Conservation (phyloP, 2,329 filamentous ascomycete genomes). For the Colletotrichum orchidophilum region DNA sequence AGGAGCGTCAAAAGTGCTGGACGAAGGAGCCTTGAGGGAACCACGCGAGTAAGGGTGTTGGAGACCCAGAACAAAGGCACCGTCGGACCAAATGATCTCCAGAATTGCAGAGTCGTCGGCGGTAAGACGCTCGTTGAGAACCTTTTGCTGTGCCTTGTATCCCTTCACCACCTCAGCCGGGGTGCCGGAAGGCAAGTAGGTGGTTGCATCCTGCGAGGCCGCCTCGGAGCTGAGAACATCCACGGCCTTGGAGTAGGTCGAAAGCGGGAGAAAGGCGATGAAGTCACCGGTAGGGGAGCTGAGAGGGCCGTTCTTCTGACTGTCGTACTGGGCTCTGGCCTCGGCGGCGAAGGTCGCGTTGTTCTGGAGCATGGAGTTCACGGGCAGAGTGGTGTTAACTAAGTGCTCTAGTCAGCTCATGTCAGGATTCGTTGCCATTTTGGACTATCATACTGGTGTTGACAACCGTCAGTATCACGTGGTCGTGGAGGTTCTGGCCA, state of each 20-base stretch:
- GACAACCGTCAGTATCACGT: slow-evolving; percentile 23
- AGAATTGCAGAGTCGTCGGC: slow-evolving; percentile 39
- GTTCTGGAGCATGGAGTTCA: slow-evolving; percentile 37
- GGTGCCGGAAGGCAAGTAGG: slow-evolving; percentile 44
- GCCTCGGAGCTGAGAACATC: slow-evolving; percentile 41
- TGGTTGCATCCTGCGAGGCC: slow-evolving; percentile 43
- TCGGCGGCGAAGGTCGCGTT: slow-evolving; percentile 46
- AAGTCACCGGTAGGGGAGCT: slow-evolving; percentile 39
- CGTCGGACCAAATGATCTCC: slow-evolving; percentile 45
- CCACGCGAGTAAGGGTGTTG: slow-evolving; percentile 52
- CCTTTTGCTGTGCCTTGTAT: slow-evolving; percentile 46
- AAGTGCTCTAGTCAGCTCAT: background rate
- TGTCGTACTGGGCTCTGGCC: slow-evolving; percentile 43
- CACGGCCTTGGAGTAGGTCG: slow-evolving; percentile 40
- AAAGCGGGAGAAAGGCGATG: slow-evolving; percentile 34
- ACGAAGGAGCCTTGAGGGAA: slow-evolving; percentile 47
- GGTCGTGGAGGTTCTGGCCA: slow-evolving; percentile 35
- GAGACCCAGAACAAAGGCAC: slow-evolving; percentile 42
- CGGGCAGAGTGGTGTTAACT: slow-evolving; percentile 30
- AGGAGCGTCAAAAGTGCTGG: slow-evolving; percentile 45
- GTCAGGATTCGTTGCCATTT: background rate
- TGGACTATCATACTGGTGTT: slow-evolving; percentile 12
- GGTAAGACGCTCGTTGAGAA: slow-evolving; percentile 43
- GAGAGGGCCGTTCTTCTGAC: slow-evolving; percentile 42
- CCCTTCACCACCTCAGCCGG: slow-evolving; percentile 48